Conservation (phyloP, 768 basidiomycete species). For the Tricholoma sp. region DNA sequence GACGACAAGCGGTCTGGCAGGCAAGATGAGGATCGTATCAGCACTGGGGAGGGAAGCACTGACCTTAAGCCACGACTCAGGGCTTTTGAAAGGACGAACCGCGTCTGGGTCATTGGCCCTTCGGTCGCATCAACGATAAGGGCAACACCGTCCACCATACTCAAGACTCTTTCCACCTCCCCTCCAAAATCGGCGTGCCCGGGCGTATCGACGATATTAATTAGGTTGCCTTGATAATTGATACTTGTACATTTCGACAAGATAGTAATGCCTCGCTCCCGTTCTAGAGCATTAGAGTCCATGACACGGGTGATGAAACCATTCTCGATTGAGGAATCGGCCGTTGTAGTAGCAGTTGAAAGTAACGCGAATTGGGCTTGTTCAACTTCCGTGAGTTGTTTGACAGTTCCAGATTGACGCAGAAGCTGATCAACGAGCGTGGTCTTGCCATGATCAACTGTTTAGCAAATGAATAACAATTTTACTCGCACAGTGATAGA, state of each 20-base stretch:
- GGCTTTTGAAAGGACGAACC: conserved; percentile 46
- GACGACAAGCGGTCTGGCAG: conserved; percentile 38
- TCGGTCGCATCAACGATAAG: conserved; percentile 58
- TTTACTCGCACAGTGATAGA: not conserved
- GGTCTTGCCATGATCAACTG: conserved; percentile 51
- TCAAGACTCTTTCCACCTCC: conserved; percentile 56
- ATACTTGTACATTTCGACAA: conserved; percentile 54
- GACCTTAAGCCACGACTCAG: conserved; percentile 37
- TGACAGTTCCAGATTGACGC: conserved; percentile 44
- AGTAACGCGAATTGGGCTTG: conserved; percentile 30
- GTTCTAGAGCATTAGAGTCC: conserved; percentile 51
- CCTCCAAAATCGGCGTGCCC: conserved; percentile 63
- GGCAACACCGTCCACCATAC: conserved; percentile 58
- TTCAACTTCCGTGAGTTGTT: conserved; percentile 32
- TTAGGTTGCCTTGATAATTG: conserved; percentile 41
- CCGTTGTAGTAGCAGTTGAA: conserved; percentile 23
- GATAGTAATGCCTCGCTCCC: conserved; percentile 58
- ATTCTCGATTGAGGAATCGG: conserved; percentile 31
- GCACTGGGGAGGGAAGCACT: conserved; percentile 9
- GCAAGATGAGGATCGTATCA: not conserved
- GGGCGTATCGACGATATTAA: conserved; percentile 59
- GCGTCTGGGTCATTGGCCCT: conserved; percentile 57
- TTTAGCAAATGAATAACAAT: not conserved
- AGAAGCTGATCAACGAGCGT: conserved; percentile 48
- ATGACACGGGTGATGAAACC: conserved; percentile 41